Percentiles rank a stretch among this genome's conserved stretches.
Conservation (phyloP, 768 basidiomycete species). For the Exidia glandulosa region DNA sequence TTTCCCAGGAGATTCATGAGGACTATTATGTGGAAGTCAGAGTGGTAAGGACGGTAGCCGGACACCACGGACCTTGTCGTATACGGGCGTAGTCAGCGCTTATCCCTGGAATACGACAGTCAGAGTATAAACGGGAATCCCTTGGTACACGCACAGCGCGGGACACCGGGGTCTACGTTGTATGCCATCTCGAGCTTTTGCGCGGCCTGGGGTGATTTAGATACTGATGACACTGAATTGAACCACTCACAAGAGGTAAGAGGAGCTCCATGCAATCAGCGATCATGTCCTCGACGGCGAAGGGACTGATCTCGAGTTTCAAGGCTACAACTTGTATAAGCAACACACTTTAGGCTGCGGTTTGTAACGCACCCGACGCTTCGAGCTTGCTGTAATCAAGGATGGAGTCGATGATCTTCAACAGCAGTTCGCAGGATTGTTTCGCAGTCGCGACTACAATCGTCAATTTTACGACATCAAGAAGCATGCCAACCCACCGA, state of each 20-base stretch:
- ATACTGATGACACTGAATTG: too few relatives aligned
- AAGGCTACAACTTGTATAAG: constrained; percentile 33
- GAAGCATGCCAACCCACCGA: constrained; percentile 29
- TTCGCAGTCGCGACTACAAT: constrained; percentile 60
- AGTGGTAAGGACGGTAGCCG: not conserved
- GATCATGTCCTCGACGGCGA: constrained; percentile 58
- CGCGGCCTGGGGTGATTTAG: constrained; percentile 31
- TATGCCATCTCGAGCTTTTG: constrained; percentile 65
- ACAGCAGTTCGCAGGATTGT: constrained; percentile 61
- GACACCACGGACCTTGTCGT: constrained; percentile 43
- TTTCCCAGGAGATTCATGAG: constrained; percentile 72
- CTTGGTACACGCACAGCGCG: too few relatives aligned
- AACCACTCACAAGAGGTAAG: constrained; percentile 35
- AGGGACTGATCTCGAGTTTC: constrained; percentile 57
- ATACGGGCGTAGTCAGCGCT: constrained; percentile 63
- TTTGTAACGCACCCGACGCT: constrained; percentile 46
- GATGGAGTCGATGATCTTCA: constrained; percentile 75
- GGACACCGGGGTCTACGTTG: constrained; percentile 57
- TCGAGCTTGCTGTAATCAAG: constrained; percentile 73
- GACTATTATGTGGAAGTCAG: constrained; percentile 26
- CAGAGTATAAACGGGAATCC: too few relatives aligned
- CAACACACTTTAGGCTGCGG: not conserved
- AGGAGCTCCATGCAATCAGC: constrained; percentile 72
- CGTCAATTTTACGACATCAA: not conserved
- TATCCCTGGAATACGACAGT: too few relatives aligned